Conservation (phyloP, 495 filamentous ascomycete species). For the Sporormia fimetaria region DNA sequence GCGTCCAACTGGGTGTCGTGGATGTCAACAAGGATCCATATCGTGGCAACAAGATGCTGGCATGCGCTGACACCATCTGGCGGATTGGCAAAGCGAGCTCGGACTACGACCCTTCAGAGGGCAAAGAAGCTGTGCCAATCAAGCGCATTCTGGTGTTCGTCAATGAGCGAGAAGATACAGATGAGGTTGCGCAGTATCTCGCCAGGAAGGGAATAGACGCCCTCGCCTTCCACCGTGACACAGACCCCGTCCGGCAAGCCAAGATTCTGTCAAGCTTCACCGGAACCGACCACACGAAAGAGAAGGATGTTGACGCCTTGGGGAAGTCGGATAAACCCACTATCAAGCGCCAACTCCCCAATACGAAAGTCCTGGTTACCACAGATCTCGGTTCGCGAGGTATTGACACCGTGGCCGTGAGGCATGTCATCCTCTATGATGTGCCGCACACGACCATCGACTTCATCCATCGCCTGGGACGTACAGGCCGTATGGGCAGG, state of each 20-base stretch:
- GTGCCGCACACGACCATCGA: slow-evolving; percentile 93
- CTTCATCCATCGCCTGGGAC: slow-evolving; percentile 88
- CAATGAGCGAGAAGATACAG: slow-evolving; percentile 85
- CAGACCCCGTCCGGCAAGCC: slow-evolving; percentile 54
- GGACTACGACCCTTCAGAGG: slow-evolving; percentile 33
- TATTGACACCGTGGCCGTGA: slow-evolving; percentile 86
- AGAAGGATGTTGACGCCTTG: not conserved
- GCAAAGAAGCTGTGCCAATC: slow-evolving; percentile 43
- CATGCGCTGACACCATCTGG: slow-evolving; percentile 90
- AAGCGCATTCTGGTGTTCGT: slow-evolving; percentile 94
- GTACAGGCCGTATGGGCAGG: slow-evolving; percentile 85
- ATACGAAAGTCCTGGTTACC: slow-evolving; percentile 82
- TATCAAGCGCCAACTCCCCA: slow-evolving; percentile 39
- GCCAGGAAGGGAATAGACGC: slow-evolving; percentile 77
- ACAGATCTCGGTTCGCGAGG: slow-evolving; percentile 88
- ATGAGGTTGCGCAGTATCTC: slow-evolving; percentile 70
- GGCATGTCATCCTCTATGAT: slow-evolving; percentile 85
- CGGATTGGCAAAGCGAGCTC: slow-evolving; percentile 72
- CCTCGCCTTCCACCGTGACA: slow-evolving; percentile 69
- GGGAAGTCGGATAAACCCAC: not conserved
- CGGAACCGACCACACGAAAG: slow-evolving; percentile 33
- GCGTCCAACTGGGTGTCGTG: slow-evolving; percentile 86
- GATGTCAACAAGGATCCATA: slow-evolving; percentile 85
- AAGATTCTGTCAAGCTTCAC: slow-evolving; percentile 73
- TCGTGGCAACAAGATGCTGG: slow-evolving; percentile 76